A percentile compares a stretch with the other conserved stretches of the same genome.
These are phyloP conservation scores for Rheum nobile DNA, from an alignment of 148 eudicot genomes.

Conservation along the genomic window DNA sequence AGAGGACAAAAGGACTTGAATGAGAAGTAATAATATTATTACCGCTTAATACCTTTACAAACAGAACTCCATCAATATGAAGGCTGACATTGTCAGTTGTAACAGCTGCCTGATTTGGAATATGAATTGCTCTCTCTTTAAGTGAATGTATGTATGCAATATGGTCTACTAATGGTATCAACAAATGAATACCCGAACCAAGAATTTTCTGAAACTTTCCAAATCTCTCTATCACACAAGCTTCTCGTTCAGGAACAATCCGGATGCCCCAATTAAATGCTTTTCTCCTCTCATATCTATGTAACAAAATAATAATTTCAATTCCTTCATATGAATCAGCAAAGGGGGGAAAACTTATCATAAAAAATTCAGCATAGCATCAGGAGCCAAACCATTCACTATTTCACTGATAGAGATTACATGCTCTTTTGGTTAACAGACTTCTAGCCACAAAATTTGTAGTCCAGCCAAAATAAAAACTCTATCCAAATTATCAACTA, in stretches of 20 bases:
- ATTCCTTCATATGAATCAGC: not conserved
- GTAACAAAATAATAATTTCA: not conserved
- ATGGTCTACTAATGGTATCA: constrained; percentile 70
- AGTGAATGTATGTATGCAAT: constrained; percentile 81
- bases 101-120: constrained; percentile 80
- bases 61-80: constrained; percentile 76
- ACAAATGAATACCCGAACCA: constrained; percentile 69
- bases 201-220: constrained; percentile 62
- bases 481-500: no score
- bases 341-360: not conserved
- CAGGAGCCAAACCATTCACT: no score
- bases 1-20: not conserved
- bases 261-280: constrained; percentile 78
- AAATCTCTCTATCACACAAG: constrained; percentile 75
- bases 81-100: constrained; percentile 89
- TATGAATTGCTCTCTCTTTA: constrained; percentile 78
- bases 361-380: not conserved
- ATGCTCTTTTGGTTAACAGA: no score
- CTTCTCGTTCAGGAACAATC: constrained; percentile 85
- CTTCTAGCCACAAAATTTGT: no score
- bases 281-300: constrained; percentile 40
- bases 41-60: constrained; percentile 45
- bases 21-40: not conserved
- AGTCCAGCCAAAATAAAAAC: no score
- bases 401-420: not conserved